Evolutionary conservation across 2,329 filamentous ascomycete genomes (phyloP), one percentile per base, ranked within the genome.

Genomic region (Helicocarpus griseus): DNA sequence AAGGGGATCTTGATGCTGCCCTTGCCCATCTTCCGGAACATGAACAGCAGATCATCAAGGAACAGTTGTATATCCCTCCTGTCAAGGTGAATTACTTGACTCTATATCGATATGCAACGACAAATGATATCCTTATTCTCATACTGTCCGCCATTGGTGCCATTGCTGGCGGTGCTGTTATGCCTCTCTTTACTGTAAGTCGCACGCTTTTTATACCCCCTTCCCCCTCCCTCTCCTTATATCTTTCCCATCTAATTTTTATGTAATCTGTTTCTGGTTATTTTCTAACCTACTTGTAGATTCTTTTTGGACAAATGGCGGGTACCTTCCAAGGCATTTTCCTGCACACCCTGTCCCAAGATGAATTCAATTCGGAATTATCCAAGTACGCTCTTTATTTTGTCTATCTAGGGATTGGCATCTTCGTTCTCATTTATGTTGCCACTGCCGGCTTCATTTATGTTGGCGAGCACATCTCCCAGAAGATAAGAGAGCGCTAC

Each of bases 401-500:
- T 58, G 72, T 95, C 31, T 95, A 95, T 65, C 78, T 95, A 44
- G 89, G 80, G 40, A 82, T 95, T 53, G 89, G 77, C 56, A 85
- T 90, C 63, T 95, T 94, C 58, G 69, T 87, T 43, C 82, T 83
- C 2, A 79, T 84, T 41, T 95, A 94, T 65, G 73, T 94, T 53
- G 78, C 82, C 22, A 96, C 90, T 0, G 82, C 94, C 17, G 87
- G 88, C 19, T 96, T 94, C 72, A 95, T 96, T 60, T 95, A 89
- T 62, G 84, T 82, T 0, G 87, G 87, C 52, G 87, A 91, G 66
- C 84, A 89, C 62, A 82, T 90, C 63, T 83, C 83, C 53, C 80
- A 81, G 56, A 87, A 89, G 71, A 87, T 90, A 60, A 82, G 90
- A 53, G 81, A 87, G 64, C 79, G 87, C 59, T 97, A 97, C 61